Base-by-base conservation (phyloP, 2,329 filamentous ascomycete genomes). In the Colletotrichum lentis region DNA sequence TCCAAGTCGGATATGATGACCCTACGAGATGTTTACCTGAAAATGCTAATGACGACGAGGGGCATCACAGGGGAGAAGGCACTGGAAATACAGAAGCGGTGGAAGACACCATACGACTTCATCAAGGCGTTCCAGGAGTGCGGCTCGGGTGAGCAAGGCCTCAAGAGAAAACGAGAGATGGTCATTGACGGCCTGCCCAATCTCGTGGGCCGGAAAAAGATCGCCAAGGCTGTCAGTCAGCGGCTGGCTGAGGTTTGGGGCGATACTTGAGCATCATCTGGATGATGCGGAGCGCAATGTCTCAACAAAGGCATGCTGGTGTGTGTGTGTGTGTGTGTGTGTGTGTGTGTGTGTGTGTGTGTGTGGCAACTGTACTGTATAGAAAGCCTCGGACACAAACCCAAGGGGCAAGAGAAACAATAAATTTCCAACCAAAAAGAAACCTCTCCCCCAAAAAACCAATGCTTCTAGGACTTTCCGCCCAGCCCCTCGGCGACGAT, bases 41-140 rank as follows among this genome's bases (percentile, higher is more conserved):
- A 94, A 77, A 95, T 96, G 91, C 84, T 96, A 55, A 94, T 96
- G 91, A 93, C 90, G 70, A 92, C 87, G 1, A 86, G 86, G 62
- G 91, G 91, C 1, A 82, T 96, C 14, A 92, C 90, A 0, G 91
- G 90, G 3, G 91, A 94, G 72, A 92, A 91, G 73, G 92, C 92
- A 0, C 77, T 94, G 5, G 91, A 93, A 77, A 93, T 96, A 14
- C 92, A 95, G 74, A 89, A 88, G 72, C 80, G 84, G n/a, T 96
- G 92, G 91, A 87, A 84, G 71, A 95, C 92, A 2, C 92, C 92
- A 0, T 82, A 86, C 67, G 87, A 88, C 1, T 87, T 96, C 58
- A 80, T 92, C n/a, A 86, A 89, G 73, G 91, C 91, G 0, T 94
- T 88, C 73, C 85, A 88, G 71, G 77, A 77, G 0, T 86, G 87